These are phyloP conservation scores for Aspergillus novofumigatus DNA, from an alignment of 2,329 filamentous ascomycete genomes.

Conservation along the genomic window DNA sequence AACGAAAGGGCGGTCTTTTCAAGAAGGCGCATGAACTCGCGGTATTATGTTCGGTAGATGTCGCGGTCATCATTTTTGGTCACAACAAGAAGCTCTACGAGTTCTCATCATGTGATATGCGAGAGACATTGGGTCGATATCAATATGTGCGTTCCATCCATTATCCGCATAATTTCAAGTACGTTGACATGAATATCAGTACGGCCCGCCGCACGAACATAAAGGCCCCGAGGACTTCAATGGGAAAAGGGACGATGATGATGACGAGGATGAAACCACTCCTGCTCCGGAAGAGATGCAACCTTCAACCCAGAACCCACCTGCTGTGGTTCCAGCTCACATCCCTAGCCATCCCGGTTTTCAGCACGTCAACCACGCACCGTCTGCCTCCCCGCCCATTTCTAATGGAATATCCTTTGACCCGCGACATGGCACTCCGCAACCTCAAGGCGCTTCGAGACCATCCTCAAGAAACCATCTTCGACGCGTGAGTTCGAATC, in stretches of 20 bases:
- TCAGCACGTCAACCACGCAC: constrained; percentile 77
- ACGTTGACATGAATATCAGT: constrained; percentile 51
- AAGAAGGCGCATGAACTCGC: constrained; percentile 99
- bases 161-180: constrained; percentile 2
- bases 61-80: constrained; percentile 97
- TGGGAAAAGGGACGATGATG: constrained; percentile 68
- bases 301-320: constrained; percentile 44
- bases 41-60: constrained; percentile 95
- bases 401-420: constrained; percentile 69
- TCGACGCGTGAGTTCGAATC: constrained; percentile 68
- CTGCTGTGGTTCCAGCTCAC: constrained; percentile 65
- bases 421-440: constrained; percentile 73
- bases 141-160: constrained; percentile 68
- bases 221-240: constrained; percentile 93
- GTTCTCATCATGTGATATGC: constrained; percentile 92
- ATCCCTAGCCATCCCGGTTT: constrained; percentile 66
- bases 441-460: constrained; percentile 70
- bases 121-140: constrained; percentile 80
- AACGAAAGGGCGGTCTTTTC: constrained; percentile 97
- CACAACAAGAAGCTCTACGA: constrained; percentile 99
- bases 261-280: constrained; percentile 73
- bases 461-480: constrained; percentile 77
- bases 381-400: constrained; percentile 85
- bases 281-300: constrained; percentile 65
- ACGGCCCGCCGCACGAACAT: constrained; percentile 89